Evolutionary conservation across 805 yeast species (phyloP), one percentile per base, ranked within the genome.

Genomic region (Monosporozyma yasuniensis): DNA sequence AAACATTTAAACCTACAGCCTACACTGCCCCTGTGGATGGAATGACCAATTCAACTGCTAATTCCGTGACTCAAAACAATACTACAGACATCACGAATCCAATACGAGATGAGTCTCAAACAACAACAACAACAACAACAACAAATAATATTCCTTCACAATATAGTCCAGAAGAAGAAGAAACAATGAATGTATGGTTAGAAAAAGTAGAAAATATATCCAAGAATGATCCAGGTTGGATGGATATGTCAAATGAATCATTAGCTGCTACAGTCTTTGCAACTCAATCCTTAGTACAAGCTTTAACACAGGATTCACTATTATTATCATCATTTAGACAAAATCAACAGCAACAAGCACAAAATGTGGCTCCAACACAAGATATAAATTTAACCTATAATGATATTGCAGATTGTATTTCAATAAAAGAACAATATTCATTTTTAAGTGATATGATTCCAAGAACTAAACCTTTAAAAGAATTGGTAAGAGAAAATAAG

Each of bases 151-250:
- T n/a, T n/a, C 41, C 14, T 4, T 25, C 14, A 5, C 25, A 21
- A 21, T 9, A 12, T 22, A 21, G 4, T 39, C 3, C 4, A 3
- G 16, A 9, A 21, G 16, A 14, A 12, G 28, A 39, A 4, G 42
- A 39, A 21, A 11, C n/a, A n/a, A 39, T 39, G 42, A 21, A 21
- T 21, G 11, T 39, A 21, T 44, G 46, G 46, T 21, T 30, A 2
- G 55, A 60, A 1, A 61, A 57, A 47, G 57, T 60, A n/a, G 58
- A 62, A 47, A 52, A 52, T 46, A 59, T 63, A 21, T 64, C 66
- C 21, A 57, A 53, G 42, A 56, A 57, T 21, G 66, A 63, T 46
- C 63, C 63, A 25, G 64, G 59, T 30, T 58, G 53, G 44, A 50
- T 56, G 47, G 50, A 56, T 5, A 58, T 63, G 9, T 44, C 58